phyloP scores from a whole-genome alignment of 257 asterid species.

The Pogostemon cablin region DNA sequence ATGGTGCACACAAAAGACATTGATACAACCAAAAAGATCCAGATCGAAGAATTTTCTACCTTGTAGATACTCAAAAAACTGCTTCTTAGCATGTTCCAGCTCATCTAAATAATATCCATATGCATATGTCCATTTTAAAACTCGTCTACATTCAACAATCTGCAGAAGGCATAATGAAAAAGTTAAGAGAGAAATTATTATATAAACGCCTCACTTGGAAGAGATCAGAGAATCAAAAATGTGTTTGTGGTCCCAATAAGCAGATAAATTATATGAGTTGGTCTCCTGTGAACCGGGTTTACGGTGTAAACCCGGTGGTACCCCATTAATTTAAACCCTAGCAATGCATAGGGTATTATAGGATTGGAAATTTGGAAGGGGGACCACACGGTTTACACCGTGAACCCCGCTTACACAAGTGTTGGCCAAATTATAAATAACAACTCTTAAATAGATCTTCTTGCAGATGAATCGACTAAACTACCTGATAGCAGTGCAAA shows the following conservation, averaged over 20 bases:
- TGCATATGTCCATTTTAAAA: slow-evolving; percentile 92
- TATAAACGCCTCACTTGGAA: slow-evolving; percentile 9
- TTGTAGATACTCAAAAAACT: slow-evolving; percentile 91
- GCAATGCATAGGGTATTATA: too few relatives aligned
- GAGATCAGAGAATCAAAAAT: slow-evolving; percentile 21
- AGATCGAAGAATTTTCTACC: slow-evolving; percentile 45
- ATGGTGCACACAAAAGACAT: slow-evolving; percentile 17
- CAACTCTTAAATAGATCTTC: neutral
- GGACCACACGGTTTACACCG: too few relatives aligned
- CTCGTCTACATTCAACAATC: slow-evolving; percentile 98
- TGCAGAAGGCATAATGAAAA: slow-evolving; percentile 42
- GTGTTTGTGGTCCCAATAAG: slow-evolving; percentile 2
- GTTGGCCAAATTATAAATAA: too few relatives aligned
- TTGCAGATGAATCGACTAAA: slow-evolving; percentile 7
- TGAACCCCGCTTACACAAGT: too few relatives aligned
- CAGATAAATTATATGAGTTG: neutral
- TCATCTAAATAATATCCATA: slow-evolving; percentile 90
- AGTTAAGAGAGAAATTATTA: slow-evolving; percentile 31
- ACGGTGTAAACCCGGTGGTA: too few relatives aligned
- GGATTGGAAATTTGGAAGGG: too few relatives aligned
- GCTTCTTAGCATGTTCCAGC: slow-evolving; percentile 75
- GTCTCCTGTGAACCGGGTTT: too few relatives aligned
- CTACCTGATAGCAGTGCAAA: slow-evolving; percentile 3
- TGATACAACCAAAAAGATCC: slow-evolving; percentile 15
- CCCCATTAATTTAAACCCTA: too few relatives aligned